phyloP scores from a whole-genome alignment of 225 moss, liverwort and hornwort species.

The Bryoerythrophyllum caledonicum region DNA sequence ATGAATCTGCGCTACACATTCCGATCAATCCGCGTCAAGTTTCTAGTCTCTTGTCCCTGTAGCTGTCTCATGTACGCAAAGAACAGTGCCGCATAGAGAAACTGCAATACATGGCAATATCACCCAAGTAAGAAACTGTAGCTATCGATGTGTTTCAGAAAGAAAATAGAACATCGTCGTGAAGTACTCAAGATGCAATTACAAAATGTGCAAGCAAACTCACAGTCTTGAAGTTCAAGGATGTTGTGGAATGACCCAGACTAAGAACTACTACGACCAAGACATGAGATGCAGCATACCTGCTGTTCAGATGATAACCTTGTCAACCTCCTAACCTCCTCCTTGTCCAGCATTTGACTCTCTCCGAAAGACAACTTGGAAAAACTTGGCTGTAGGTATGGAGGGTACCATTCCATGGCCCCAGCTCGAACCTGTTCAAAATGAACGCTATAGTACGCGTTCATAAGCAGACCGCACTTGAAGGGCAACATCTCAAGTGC shows the following conservation, averaged over 20 bases:
- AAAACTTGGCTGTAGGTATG: constrained; percentile 88
- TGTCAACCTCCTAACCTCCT: constrained; percentile 68
- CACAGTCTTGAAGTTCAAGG: neutral
- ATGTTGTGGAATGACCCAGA: neutral
- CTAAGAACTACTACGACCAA: neutral
- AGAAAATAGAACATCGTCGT: too few species aligned
- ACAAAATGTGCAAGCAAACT: neutral
- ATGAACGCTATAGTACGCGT: neutral
- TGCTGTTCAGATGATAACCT: constrained; percentile 93
- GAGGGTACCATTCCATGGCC: constrained; percentile 93
- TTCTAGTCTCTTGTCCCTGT: constrained; percentile 92
- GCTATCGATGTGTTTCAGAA: too few species aligned
- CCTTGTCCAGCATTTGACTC: constrained; percentile 97
- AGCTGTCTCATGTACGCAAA: constrained; percentile 79
- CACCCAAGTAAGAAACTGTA: constrained; percentile 13
- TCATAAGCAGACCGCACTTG: constrained; percentile 3
- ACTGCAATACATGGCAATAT: constrained; percentile 45
- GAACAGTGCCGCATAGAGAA: constrained; percentile 90
- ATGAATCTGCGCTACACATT: constrained; percentile 97
- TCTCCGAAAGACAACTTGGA: constrained; percentile 90
- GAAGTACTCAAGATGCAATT: neutral
- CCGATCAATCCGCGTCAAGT: constrained; percentile 98
- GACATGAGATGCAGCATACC: constrained; percentile 43
- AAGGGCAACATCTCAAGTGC: neutral
- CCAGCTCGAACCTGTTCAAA: constrained; percentile 66